phyloP scores from a whole-genome alignment of 305 asterid species.

The Fraxinus angustifolia region DNA sequence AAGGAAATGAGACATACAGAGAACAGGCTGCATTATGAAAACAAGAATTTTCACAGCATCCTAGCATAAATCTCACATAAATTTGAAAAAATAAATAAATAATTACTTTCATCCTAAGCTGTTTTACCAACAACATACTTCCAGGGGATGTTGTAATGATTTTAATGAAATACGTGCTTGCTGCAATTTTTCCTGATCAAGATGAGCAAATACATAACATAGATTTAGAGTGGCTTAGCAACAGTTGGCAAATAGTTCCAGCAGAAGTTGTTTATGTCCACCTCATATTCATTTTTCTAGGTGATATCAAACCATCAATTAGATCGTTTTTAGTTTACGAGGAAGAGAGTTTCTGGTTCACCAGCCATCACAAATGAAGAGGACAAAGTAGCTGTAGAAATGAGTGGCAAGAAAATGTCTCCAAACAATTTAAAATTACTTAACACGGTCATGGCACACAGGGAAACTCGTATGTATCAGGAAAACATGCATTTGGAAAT shows the following conservation, averaged over 20 bases:
- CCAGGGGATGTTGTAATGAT: neutral
- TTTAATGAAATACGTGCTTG: neutral
- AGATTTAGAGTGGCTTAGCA: neutral
- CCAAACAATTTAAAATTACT: neutral
- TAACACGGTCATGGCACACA: neutral
- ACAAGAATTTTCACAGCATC: neutral
- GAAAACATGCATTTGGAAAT: neutral
- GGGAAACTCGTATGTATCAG: neutral
- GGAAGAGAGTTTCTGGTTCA: neutral
- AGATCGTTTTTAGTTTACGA: neutral
- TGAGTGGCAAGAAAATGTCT: neutral
- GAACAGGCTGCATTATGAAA: neutral
- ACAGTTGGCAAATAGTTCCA: neutral
- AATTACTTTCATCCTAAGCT: neutral
- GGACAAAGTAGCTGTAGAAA: neutral
- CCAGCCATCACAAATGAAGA: neutral
- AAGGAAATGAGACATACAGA: neutral
- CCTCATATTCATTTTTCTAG: neutral
- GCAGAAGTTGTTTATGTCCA: neutral
- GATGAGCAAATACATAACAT: neutral
- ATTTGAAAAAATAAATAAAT: neutral
- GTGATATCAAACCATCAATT: neutral
- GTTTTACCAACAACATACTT: neutral
- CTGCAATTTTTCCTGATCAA: neutral
- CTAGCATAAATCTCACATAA: neutral